Evolutionary conservation across 108 stramenopile genomes (phyloP), one percentile per base, ranked within the genome.

Genomic region (Parietichytrium sp.): DNA sequence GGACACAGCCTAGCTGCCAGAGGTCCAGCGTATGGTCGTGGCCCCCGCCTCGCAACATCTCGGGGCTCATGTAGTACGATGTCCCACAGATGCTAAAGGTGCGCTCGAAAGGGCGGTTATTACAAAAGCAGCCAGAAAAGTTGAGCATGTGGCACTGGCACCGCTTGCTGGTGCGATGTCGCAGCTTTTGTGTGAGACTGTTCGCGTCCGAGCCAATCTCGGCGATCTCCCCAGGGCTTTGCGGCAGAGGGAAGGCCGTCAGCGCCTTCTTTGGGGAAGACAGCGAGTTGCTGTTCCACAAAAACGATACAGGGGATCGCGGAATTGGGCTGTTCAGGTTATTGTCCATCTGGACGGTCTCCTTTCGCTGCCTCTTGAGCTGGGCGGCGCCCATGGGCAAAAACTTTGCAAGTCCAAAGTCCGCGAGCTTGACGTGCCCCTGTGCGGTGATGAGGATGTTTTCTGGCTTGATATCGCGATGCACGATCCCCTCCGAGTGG

Each of bases 51-150:
- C 86, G 84, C 42, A 97, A 50, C 15, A 95, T 93, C 84, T 98
- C 98, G 0, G 98, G 98, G 38, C 96, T 95, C 95, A 98, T 96
- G 89, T 97, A 98, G 78, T 98, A 96, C 4, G 96, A 96, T 25
- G 98, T 98, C 10, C 98, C 98, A 84, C 98, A 98, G 85, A 97
- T 33, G 45, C 61, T 72, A 45, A 72, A 72, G 13, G 61, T 72
- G 61, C n/a, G n/a, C n/a, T n/a, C n/a, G n/a, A n/a, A n/a, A n/a
- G n/a, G n/a, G n/a, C n/a, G n/a, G n/a, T n/a, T n/a, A n/a, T n/a
- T n/a, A n/a, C n/a, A n/a, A n/a, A n/a, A n/a, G n/a, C n/a, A n/a
- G n/a, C n/a, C n/a, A n/a, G n/a, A n/a, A n/a, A n/a, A n/a, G n/a
- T n/a, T n/a, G n/a, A n/a, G n/a, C n/a, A n/a, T n/a, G n/a, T n/a